Conservation (phyloP, 208 protist species). For the Trypanosoma scelopori region DNA sequence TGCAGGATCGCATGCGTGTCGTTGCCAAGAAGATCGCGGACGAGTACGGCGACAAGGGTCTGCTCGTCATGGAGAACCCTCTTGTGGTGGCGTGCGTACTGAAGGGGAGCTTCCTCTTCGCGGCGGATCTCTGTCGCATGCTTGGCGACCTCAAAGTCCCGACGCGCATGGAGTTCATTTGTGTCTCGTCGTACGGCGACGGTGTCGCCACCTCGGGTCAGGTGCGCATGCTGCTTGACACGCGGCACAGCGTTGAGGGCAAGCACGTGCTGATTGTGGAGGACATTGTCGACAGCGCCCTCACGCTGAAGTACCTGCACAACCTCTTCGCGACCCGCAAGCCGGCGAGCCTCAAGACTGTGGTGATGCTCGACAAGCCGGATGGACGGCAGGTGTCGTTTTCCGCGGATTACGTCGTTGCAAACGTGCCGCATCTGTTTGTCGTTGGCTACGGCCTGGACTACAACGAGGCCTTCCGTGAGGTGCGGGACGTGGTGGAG, state of each 20-base stretch:
- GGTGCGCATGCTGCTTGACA: slow-evolving; percentile 85
- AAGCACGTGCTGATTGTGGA: slow-evolving; percentile 88
- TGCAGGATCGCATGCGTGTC: slow-evolving; percentile 38
- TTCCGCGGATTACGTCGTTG: slow-evolving; percentile 69
- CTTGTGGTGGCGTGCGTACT: slow-evolving; percentile 83
- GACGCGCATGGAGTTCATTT: slow-evolving; percentile 85
- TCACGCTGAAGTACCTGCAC: slow-evolving; percentile 76
- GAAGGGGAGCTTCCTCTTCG: slow-evolving; percentile 86
- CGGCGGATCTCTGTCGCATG: slow-evolving; percentile 68
- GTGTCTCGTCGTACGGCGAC: slow-evolving; percentile 67
- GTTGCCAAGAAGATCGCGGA: slow-evolving; percentile 65
- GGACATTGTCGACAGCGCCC: slow-evolving; percentile 89
- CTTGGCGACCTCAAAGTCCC: slow-evolving; percentile 71
- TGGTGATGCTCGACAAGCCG: slow-evolving; percentile 87
- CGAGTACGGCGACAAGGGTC: slow-evolving; percentile 56
- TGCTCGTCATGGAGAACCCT: slow-evolving; percentile 46
- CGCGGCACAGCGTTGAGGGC: slow-evolving; percentile 61
- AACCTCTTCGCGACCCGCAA: slow-evolving; percentile 47
- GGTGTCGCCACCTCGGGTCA: slow-evolving; percentile 57
- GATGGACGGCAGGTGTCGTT: slow-evolving; percentile 49
- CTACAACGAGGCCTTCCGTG: slow-evolving; percentile 79
- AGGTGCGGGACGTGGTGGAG: slow-evolving; percentile 76
- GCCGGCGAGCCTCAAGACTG: slow-evolving; percentile 80
- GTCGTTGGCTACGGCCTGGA: slow-evolving; percentile 93
- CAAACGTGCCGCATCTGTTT: slow-evolving; percentile 65